Evolutionary conservation across 2,329 filamentous ascomycete genomes (phyloP).

Genomic region (Aspergillus transmontanensis): DNA sequence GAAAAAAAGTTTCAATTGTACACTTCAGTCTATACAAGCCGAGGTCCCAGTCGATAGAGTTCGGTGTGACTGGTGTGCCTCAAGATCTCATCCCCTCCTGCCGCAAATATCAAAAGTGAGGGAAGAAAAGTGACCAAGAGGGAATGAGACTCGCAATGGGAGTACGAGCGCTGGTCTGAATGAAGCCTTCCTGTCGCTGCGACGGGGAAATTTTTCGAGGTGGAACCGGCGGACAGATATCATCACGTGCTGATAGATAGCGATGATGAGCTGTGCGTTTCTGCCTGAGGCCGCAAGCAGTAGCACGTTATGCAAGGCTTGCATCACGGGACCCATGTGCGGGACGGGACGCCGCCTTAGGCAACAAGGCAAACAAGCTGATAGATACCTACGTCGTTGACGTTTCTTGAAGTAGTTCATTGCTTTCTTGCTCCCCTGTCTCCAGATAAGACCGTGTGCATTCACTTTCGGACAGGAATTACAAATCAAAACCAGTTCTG

Average conservation of each 20-base stretch:
- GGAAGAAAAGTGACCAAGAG: constrained; percentile 14
- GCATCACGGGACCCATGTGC: constrained; percentile 12
- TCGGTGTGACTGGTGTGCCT: constrained; percentile 3
- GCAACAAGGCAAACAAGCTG: constrained; percentile 13
- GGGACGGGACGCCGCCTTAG: constrained; percentile 13
- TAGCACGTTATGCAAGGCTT: not conserved
- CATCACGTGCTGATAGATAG: constrained; percentile 44
- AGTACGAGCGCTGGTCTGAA: constrained; percentile 19
- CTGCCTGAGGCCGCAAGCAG: constrained; percentile 23
- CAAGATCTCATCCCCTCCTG: constrained; percentile 10
- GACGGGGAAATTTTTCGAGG: constrained; percentile 45
- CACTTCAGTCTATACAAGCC: constrained; percentile 6
- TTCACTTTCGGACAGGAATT: not conserved
- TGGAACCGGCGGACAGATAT: constrained; percentile 38
- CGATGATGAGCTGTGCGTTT: not conserved
- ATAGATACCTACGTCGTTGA: not conserved
- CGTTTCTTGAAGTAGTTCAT: not conserved
- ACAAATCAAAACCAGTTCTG: not conserved
- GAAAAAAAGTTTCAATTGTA: constrained; percentile 20
- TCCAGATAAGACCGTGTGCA: not conserved
- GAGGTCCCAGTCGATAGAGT: constrained; percentile 4
- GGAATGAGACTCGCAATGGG: constrained; percentile 27
- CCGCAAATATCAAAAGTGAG: not conserved
- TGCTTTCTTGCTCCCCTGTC: not conserved
- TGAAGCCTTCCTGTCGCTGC: constrained; percentile 24